These are phyloP conservation scores for Deakozyma indianensis DNA, from an alignment of 805 yeast species.

Conservation along the genomic window DNA sequence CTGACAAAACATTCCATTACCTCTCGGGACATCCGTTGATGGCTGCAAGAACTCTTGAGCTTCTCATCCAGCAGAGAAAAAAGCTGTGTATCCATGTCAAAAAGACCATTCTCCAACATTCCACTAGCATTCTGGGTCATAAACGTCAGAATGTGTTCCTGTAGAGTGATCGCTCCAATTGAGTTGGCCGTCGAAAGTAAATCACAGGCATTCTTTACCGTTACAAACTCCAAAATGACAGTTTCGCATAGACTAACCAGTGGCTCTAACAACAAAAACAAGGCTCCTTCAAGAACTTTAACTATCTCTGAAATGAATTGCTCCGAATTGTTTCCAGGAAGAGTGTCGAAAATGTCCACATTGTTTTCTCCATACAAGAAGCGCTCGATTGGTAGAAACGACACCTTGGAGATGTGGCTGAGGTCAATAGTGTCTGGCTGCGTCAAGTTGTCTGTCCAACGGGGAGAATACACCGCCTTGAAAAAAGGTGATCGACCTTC, in stretches of 20 bases:
- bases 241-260: slow-evolving; percentile 50
- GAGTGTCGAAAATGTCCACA: slow-evolving; percentile 20
- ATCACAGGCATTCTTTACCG: slow-evolving; percentile 43
- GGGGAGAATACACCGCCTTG: slow-evolving; percentile 36
- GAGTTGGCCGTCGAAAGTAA: slow-evolving; percentile 41
- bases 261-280: slow-evolving; percentile 45
- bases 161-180: slow-evolving; percentile 38
- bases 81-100: not conserved
- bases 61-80: not conserved
- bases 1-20: not conserved
- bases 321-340: slow-evolving; percentile 19
- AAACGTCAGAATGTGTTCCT: slow-evolving; percentile 52
- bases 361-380: slow-evolving; percentile 42
- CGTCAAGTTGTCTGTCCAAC: slow-evolving; percentile 32
- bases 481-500: slow-evolving; percentile 43
- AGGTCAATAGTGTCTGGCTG: slow-evolving; percentile 21
- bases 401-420: slow-evolving; percentile 25
- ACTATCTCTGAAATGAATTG: slow-evolving; percentile 40
- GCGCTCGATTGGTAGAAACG: slow-evolving; percentile 35
- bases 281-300: slow-evolving; percentile 45
- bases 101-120: slow-evolving; percentile 29
- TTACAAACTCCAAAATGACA: slow-evolving; percentile 25
- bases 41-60: not conserved
- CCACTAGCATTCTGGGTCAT: slow-evolving; percentile 51
- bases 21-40: not conserved